Conservation (phyloP, 2,329 filamentous ascomycete genomes). For the Stylonectria norvegica region DNA sequence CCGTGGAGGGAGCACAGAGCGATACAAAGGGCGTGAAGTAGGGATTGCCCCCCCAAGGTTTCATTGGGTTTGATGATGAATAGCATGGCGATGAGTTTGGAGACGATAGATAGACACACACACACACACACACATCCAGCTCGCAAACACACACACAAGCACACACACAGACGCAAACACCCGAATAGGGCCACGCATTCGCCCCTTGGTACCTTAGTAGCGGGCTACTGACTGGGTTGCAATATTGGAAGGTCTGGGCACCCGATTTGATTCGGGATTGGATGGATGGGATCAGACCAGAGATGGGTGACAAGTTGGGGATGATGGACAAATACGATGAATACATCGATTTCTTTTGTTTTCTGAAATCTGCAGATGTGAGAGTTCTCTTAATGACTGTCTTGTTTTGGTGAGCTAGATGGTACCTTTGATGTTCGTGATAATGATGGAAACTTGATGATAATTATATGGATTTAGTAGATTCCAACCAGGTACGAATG, state of each 20-base stretch:
- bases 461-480: too few relatives aligned
- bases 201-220: too few relatives aligned
- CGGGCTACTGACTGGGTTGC: too few relatives aligned
- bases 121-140: neutral
- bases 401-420: too few relatives aligned
- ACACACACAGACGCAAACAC: constrained; percentile 12
- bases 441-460: too few relatives aligned
- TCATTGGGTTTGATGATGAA: constrained; percentile 3
- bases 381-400: too few relatives aligned
- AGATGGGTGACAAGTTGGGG: too few relatives aligned
- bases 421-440: too few relatives aligned
- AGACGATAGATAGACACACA: constrained; percentile 20
- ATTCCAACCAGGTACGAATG: too few relatives aligned
- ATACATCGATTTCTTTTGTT: neutral
- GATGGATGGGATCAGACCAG: neutral
- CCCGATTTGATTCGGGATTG: neutral
- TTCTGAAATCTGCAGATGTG: too few relatives aligned
- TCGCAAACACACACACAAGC: constrained; percentile 12
- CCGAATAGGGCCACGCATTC: constrained; percentile 12
- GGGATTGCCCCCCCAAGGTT: neutral
- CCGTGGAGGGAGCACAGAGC: neutral
- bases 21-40: neutral
- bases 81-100: constrained; percentile 14
- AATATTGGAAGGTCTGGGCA: too few relatives aligned
- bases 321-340: neutral